Conservation (phyloP, 2,329 filamentous ascomycete genomes). For the Sporothrix curviconia region DNA sequence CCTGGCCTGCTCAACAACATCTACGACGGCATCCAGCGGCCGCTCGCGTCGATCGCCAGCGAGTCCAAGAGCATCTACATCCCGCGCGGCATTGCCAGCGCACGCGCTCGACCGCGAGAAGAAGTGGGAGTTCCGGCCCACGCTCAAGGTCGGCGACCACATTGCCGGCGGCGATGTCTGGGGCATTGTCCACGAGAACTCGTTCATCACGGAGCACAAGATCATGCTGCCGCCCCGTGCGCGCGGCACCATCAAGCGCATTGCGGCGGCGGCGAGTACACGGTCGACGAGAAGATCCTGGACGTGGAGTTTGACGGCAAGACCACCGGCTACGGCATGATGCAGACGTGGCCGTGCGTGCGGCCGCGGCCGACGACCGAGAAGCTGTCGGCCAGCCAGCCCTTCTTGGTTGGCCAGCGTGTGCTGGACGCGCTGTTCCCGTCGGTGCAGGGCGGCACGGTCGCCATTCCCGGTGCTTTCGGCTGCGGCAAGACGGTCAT, state of each 20-base stretch:
- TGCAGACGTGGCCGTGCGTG: slow-evolving; percentile 98
- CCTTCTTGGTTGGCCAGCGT: slow-evolving; percentile 93
- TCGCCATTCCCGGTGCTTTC: slow-evolving; percentile 96
- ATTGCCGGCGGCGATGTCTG: slow-evolving; percentile 95
- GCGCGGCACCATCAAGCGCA: slow-evolving; percentile 84
- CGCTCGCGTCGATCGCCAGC: slow-evolving; percentile 75
- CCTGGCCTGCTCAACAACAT: slow-evolving; percentile 98
- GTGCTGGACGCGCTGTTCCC: slow-evolving; percentile 96
- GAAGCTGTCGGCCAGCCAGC: slow-evolving; percentile 80
- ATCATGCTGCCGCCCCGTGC: slow-evolving; percentile 87
- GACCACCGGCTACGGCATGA: slow-evolving; percentile 92
- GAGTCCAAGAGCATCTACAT: slow-evolving; percentile 89
- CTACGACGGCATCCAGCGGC: slow-evolving; percentile 98
- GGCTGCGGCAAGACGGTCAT: slow-evolving; percentile 99
- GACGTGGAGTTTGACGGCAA: slow-evolving; percentile 96
- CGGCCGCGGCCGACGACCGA: slow-evolving; percentile 86
- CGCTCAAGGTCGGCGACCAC: slow-evolving; percentile 91
- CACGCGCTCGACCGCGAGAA: slow-evolving; percentile 83
- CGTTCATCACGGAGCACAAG: slow-evolving; percentile 85
- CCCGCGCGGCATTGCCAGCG: slow-evolving; percentile 81
- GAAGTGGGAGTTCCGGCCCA: slow-evolving; percentile 94
- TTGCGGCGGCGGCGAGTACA: slow-evolving; percentile 84
- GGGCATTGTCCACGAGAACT: slow-evolving; percentile 93
- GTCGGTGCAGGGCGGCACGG: slow-evolving; percentile 91
- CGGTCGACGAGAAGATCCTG: slow-evolving; percentile 86